Evolutionary conservation across 1,284 basidiomycete species (phyloP), one percentile per base, ranked within the genome.

Genomic region (Schizopora paradoxa): DNA sequence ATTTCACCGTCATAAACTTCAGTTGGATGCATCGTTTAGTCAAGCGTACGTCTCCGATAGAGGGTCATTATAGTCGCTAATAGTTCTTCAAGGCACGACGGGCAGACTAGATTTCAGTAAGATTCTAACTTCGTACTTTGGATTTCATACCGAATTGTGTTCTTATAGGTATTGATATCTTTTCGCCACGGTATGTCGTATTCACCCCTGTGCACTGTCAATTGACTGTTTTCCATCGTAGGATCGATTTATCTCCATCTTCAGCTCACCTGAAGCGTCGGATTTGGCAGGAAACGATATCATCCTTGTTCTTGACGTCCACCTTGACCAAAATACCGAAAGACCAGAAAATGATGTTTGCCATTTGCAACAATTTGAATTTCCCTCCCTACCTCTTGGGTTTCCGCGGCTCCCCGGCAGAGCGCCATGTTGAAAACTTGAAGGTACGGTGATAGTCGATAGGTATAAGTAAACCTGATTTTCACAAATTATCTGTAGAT

Each of bases 271-370:
- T 77, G 29, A 78, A 72, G 51, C 74, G 86, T 8, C 74, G 88
- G 4, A 83, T 91, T n/a, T 89, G 86, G 86, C 83, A 91, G 58
- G 88, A 91, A 61, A 75, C 84, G 5, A 69, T 90, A 22, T 78
- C 83, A 0, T 77, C 79, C 0, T 63, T 91, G 5, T 62, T 90
- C 11, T 69, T 90, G 21, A 82, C 80, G 1, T 73, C 66, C 48
- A 66, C 74, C 1, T 72, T 76, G 28, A 81, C 76, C 55, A 67
- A 69, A 28, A 88, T 91, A 57, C 82, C 82, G 2, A 57, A 68
- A 29, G 65, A 69, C 6, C 79, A 86, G 58, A 59, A 60, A 11
- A 82, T 90, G 69, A 50, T 63, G 19, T 90, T 79, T 58, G 73
- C 77, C 19, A 70, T 82, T 57, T 71, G 77, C 1, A 66, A 70